Base-by-base conservation (phyloP, 176 grass and related monocot species). In the Bolboschoenus planiculmis region DNA sequence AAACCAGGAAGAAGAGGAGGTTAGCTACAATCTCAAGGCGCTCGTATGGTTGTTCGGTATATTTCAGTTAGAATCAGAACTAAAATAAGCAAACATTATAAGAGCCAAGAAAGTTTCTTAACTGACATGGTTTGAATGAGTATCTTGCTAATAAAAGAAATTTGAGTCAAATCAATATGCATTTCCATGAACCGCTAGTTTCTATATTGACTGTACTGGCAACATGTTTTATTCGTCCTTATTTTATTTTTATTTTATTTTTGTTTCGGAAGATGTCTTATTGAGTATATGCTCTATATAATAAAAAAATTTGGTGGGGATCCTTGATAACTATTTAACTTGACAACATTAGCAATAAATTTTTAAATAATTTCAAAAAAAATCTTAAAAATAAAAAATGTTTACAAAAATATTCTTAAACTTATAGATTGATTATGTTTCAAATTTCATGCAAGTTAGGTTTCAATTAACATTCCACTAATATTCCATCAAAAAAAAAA, bases 61-160 rank as follows among this genome's bases (percentile, higher is more conserved):
- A 23, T 18, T 64, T 57, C 34, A 47, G 24, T 65, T 82, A 65
- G 42, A 44, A 63, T 21, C 36, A 30, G 6, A 10, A 24, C 80
- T 63, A 82, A 82, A 63, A 23, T 65, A 43, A 82, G 80, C 0
- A 82, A 82, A 82, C 31, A 3, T 24, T 48, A 7, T 76, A 39
- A 58, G 18, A 57, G 51, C 33, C 33, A 75, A n/a, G 51, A 33
- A 54, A 33, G 18, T 37, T 8, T 43, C 24, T 85, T 15, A 61
- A 42, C 70, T 76, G 70, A 84, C 55, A 31, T 56, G 24, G n/a
- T 71, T 72, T 29, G 50, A 85, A 77, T 27, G 7, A 51, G 44
- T 46, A 57, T 74, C 55, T 81, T 60, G 31, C 78, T 61, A 81
- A 84, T 73, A 39, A 39, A 56, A 74, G 81, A 84, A 84, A 84